A percentile compares a stretch with the other conserved stretches of the same genome.
Conservation (phyloP, 2,329 filamentous ascomycete species). For the Aspergillus niger region DNA sequence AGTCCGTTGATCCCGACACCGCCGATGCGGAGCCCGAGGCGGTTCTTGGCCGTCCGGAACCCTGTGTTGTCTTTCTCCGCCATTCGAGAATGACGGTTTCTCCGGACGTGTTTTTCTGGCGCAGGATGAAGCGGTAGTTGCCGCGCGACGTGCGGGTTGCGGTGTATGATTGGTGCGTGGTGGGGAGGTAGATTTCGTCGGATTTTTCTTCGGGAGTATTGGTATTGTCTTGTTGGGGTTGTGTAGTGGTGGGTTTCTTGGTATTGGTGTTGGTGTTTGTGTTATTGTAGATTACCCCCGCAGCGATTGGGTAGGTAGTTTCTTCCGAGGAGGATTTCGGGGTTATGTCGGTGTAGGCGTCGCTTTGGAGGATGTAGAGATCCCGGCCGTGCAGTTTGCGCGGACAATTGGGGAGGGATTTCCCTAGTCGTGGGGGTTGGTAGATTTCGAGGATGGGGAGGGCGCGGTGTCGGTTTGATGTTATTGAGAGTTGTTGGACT, state of each 20-base stretch:
- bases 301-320: neutral
- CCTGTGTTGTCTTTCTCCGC: neutral
- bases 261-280: neutral
- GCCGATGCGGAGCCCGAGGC: neutral
- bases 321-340: too few species aligned
- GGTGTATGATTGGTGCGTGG: neutral
- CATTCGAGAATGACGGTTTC: neutral
- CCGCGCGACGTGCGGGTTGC: neutral
- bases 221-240: too few species aligned
- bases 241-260: too few species aligned
- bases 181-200: neutral
- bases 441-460: slow-evolving; percentile 36
- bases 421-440: slow-evolving; percentile 31
- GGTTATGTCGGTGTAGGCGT: slow-evolving; percentile 22
- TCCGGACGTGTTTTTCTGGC: neutral
- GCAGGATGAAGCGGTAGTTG: neutral
- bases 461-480: slow-evolving; percentile 20
- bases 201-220: neutral
- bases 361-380: slow-evolving; percentile 33
- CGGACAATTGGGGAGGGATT: slow-evolving; percentile 20
- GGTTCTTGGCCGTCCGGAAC: neutral
- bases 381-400: slow-evolving; percentile 30
- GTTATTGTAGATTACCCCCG: slow-evolving; percentile 8
- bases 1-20: neutral
- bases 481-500: slow-evolving; percentile 33